Percentiles rank a stretch among this genome's conserved stretches.
Evolutionary conservation across 352 stramenopile genomes (phyloP).

Genomic region (Phytophthora hybrid): DNA sequence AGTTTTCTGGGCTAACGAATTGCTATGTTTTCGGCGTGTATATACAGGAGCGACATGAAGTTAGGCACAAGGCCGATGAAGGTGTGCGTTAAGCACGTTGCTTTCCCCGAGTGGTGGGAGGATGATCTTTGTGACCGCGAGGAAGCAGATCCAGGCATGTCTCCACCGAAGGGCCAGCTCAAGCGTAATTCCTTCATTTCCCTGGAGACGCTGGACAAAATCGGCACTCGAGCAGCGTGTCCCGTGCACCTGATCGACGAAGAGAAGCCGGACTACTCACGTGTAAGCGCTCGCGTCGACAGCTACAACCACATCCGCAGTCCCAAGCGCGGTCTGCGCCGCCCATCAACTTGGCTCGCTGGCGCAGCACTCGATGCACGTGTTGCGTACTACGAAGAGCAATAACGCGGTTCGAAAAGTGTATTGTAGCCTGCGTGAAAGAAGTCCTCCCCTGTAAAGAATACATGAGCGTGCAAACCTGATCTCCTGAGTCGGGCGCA

Average conservation of each 20-base stretch:
- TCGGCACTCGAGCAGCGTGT: constrained; percentile 74
- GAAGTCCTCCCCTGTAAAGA: background rate
- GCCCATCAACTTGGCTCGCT: constrained; percentile 65
- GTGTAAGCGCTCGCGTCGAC: constrained; percentile 60
- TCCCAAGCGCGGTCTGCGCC: constrained; percentile 55
- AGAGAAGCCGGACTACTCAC: constrained; percentile 63
- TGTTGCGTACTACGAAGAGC: constrained; percentile 31
- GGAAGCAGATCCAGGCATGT: constrained; percentile 61
- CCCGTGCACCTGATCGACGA: constrained; percentile 74
- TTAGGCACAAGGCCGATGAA: constrained; percentile 67
- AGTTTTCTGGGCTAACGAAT: background rate
- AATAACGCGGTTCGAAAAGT: constrained; percentile 10
- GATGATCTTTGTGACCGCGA: constrained; percentile 31
- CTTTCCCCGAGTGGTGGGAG: constrained; percentile 50
- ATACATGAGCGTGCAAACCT: constrained; percentile 4
- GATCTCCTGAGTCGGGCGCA: constrained; percentile 26
- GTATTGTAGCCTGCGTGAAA: background rate
- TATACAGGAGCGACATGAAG: constrained; percentile 74
- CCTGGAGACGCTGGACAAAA: constrained; percentile 81
- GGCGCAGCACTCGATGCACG: constrained; percentile 38
- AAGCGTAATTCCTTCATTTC: constrained; percentile 58
- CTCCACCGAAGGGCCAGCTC: constrained; percentile 62
- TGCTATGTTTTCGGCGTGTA: background rate
- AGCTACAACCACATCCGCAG: constrained; percentile 67
- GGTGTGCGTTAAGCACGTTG: constrained; percentile 53